Conservation (phyloP, 2,329 filamentous ascomycete species). For the Elsinoe ampelina region DNA sequence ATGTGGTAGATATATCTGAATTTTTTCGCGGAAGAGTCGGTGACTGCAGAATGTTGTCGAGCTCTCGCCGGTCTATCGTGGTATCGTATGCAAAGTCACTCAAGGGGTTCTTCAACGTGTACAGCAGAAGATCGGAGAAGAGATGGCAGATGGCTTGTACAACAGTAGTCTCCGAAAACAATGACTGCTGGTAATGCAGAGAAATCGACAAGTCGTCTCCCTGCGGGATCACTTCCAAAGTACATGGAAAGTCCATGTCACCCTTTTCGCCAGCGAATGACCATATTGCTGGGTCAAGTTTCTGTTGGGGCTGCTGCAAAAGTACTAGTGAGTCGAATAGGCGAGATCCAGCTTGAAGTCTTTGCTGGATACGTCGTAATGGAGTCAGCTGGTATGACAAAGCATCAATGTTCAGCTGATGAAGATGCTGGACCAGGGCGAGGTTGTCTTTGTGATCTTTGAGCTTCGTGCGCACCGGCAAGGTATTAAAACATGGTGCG, state of each 20-base stretch:
- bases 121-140: conserved; percentile 23
- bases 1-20: not conserved
- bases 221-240: conserved; percentile 20
- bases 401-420: conserved; percentile 51
- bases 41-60: not conserved
- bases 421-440: conserved; percentile 51
- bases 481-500: conserved; percentile 88
- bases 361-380: conserved; percentile 57
- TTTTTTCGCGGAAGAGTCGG: not conserved
- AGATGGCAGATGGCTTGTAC: conserved; percentile 19
- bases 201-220: conserved; percentile 48
- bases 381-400: conserved; percentile 66
- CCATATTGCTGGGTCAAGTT: conserved; percentile 43
- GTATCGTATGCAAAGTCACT: conserved; percentile 17
- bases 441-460: conserved; percentile 40
- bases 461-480: conserved; percentile 58
- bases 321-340: conserved; percentile 77
- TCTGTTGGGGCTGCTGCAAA: conserved; percentile 53
- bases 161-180: conserved; percentile 13
- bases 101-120: conserved; percentile 23
- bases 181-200: conserved; percentile 49
- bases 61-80: not conserved
- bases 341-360: conserved; percentile 32
- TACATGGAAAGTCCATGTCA: conserved; percentile 49
- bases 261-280: conserved; percentile 42